Evolutionary conservation across 768 basidiomycete species (phyloP).

Genomic region (Suillus fuscotomentosus): DNA sequence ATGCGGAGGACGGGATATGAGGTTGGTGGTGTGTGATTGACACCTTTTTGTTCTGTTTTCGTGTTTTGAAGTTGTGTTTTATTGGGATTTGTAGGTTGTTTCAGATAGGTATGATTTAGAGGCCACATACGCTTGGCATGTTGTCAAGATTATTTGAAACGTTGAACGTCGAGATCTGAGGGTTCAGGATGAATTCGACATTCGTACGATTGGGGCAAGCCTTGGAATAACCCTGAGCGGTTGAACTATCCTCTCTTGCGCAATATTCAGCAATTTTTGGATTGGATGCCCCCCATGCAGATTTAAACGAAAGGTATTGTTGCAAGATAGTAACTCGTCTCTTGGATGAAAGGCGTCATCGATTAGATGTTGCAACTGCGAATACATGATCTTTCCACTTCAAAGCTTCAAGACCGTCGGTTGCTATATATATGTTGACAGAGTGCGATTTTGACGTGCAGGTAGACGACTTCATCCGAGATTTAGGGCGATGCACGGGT

Average conservation of each 20-base stretch:
- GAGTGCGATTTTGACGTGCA: neutral
- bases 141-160: neutral
- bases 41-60: too few species aligned
- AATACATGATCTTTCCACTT: neutral
- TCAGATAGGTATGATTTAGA: neutral
- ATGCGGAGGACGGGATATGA: conserved; percentile 33
- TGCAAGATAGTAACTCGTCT: neutral
- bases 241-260: neutral
- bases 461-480: neutral
- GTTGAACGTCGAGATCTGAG: neutral
- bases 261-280: neutral
- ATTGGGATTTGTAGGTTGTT: neutral
- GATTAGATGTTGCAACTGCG: neutral
- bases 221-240: neutral
- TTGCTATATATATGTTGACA: neutral
- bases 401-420: neutral
- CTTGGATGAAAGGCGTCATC: neutral
- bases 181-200: neutral
- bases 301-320: neutral
- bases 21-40: neutral
- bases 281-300: neutral
- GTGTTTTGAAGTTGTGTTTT: neutral
- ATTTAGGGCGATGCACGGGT: neutral
- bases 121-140: neutral
- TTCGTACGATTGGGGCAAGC: neutral